Conservation (phyloP, 306 rosid species). For the Rosa persica region DNA sequence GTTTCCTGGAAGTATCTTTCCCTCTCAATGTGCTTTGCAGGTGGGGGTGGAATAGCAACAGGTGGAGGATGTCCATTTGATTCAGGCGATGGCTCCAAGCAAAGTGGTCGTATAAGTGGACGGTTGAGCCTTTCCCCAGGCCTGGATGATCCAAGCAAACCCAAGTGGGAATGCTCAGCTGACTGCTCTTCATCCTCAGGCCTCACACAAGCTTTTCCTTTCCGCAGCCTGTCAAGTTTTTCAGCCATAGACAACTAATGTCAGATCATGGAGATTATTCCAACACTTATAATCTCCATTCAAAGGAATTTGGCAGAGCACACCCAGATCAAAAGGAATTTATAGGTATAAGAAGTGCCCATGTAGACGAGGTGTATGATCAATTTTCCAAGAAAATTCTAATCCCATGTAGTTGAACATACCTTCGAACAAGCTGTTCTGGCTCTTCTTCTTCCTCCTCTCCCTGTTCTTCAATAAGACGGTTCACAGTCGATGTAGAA, state of each 20-base stretch:
- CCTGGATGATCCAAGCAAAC: slow-evolving; percentile 50
- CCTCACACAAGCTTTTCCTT: slow-evolving; percentile 89
- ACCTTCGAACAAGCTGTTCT: slow-evolving; percentile 91
- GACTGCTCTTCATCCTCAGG: slow-evolving; percentile 71
- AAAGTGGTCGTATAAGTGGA: slow-evolving; percentile 74
- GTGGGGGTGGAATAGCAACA: slow-evolving; percentile 81
- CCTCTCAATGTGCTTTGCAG: slow-evolving; percentile 82
- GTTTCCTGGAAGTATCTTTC: slow-evolving; percentile 82
- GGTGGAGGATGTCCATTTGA: slow-evolving; percentile 36
- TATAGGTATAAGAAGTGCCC: not conserved
- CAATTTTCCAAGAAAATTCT: slow-evolving; percentile 4
- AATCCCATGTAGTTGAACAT: not conserved
- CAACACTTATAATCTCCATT: not conserved
- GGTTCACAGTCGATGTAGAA: slow-evolving; percentile 43
- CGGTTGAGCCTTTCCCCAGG: slow-evolving; percentile 65
- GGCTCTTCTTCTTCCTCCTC: slow-evolving; percentile 94
- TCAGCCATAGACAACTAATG: slow-evolving; percentile 13
- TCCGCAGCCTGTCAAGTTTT: slow-evolving; percentile 65
- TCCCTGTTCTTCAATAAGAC: slow-evolving; percentile 44
- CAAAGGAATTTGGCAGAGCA: not conserved
- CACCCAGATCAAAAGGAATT: not conserved
- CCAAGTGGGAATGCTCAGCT: slow-evolving; percentile 42
- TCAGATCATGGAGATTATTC: slow-evolving; percentile 13
- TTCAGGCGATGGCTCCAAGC: slow-evolving; percentile 34
- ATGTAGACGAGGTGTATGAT: not conserved